Evolutionary conservation across 2,329 filamentous ascomycete species (phyloP), one percentile per base, ranked within the genome.

Genomic region (Xylariaceae sp.): DNA sequence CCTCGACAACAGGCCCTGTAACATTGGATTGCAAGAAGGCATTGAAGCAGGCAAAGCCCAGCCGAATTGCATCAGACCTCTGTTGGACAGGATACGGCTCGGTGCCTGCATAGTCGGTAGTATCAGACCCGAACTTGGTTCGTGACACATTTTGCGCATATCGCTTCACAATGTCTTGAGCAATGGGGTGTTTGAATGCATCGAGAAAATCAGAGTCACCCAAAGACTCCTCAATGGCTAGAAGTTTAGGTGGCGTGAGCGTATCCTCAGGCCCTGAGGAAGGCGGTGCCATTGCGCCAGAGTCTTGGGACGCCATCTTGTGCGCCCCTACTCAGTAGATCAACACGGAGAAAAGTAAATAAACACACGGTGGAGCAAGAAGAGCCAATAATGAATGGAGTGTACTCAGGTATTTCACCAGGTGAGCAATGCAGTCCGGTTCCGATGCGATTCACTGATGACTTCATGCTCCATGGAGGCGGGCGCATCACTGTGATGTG

Each of bases 1-100:
- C 37, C 13, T 71, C 64, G 11, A 88, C 66, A 1, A 85, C 81
- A 4, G 86, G 85, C 2, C 86, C 86, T 17, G 86, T 89, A 41
- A 87, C 79, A 57, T 85, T 89, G 0, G 81, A 79, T 57, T 89
- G 86, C 6, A 89, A 59, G 59, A 89, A 89, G 6, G 79, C 74
- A 54, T 81, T 73, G 2, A 89, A 69, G 3, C 82, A 76, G 4
- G 83, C 81, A 42, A 86, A 67, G 13, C 79, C 85, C 32, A 84
- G 33, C 2, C 50, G 48, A 18, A 60, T 48, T 37, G 35, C 30
- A 24, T 43, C 26, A 12, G 6, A 34, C 11, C 9, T 40, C 39
- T 26, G 17, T 19, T 22, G 33, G 29, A 15, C 26, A 6, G 13
- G 35, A 33, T 28, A 28, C 24, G 33, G n/a, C 18, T 18, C 29